Base-by-base conservation (phyloP, 139 green algal genomes). In the Micromonas commoda region DNA sequence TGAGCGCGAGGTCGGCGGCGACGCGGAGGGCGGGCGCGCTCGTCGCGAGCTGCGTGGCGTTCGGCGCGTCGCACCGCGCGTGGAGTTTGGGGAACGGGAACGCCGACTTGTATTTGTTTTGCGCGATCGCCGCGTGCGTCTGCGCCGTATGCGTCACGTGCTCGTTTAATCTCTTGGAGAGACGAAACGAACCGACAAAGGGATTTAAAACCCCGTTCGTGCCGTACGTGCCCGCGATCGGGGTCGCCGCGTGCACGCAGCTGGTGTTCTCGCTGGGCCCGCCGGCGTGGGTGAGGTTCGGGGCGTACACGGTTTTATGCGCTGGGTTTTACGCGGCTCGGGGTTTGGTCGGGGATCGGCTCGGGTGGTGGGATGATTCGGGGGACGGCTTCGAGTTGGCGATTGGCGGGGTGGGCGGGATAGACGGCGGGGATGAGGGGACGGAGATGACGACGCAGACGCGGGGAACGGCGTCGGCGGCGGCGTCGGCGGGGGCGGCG, bases 261-360 rank as follows among this genome's bases (percentile, higher is more conserved):
- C 2, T 73, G 0, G 31, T 73, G 1, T 33, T 21, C 6, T 24
- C 33, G 52, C 33, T 73, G n/a, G 66, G 66, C 2, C 33, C 66
- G 32, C 9, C 53, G 9, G 66, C 66, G 1, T 54, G 29, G 31
- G 29, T 73, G 19, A 33, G 66, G 53, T 73, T 60, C 66, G 28
- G 52, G 34, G 2, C 53, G 32, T 73, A 73, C 16, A 73, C 66
- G n/a, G n/a, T n/a, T n/a, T n/a, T n/a, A n/a, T n/a, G n/a, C n/a
- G n/a, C n/a, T n/a, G n/a, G n/a, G n/a, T n/a, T n/a, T n/a, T n/a
- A n/a, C n/a, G n/a, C n/a, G n/a, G n/a, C n/a, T n/a, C n/a, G n/a
- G n/a, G n/a, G n/a, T n/a, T n/a, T n/a, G n/a, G n/a, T n/a, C n/a
- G n/a, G n/a, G n/a, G n/a, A n/a, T n/a, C n/a, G n/a, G n/a, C n/a